Evolutionary conservation across 1,139 yeast genomes (phyloP).

Genomic region (Candida sp.): DNA sequence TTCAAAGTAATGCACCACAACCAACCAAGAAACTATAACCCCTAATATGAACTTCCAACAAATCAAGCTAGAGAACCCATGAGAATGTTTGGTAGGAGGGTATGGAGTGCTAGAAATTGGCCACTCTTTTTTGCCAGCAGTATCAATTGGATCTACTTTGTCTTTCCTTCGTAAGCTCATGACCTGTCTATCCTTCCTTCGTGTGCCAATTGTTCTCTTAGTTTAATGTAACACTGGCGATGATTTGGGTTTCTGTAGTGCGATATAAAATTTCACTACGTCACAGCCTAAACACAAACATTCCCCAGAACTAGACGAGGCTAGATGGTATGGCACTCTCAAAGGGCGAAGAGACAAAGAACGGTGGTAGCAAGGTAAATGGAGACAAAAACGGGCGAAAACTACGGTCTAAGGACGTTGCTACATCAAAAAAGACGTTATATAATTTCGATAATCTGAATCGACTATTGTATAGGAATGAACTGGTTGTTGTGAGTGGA

Average conservation of each 20-base stretch:
- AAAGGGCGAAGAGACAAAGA: background rate
- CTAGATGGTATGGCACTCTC: background rate
- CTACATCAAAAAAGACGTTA: slow-evolving; percentile 8
- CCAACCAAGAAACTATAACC: slow-evolving; percentile 35
- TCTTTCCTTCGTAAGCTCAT: slow-evolving; percentile 1
- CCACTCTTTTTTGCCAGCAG: background rate
- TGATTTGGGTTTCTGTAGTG: background rate
- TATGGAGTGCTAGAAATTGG: slow-evolving; percentile 1
- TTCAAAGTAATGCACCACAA: slow-evolving; percentile 57
- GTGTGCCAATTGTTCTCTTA: background rate
- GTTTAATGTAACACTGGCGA: background rate
- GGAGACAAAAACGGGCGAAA: slow-evolving; percentile 10
- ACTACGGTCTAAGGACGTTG: slow-evolving; percentile 18
- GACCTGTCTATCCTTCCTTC: background rate
- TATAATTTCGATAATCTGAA: slow-evolving; percentile 33
- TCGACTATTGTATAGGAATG: slow-evolving; percentile 19
- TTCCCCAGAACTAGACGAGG: background rate
- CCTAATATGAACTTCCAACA: slow-evolving; percentile 5
- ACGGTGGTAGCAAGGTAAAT: background rate
- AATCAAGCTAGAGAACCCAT: background rate
- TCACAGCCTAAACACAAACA: background rate
- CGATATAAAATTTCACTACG: background rate
- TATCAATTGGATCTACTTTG: background rate
- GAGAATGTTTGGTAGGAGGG: background rate
- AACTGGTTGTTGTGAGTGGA: slow-evolving; percentile 14